Base-by-base conservation (phyloP, 2,329 filamentous ascomycete genomes). In the Aspergillus caelatus region DNA sequence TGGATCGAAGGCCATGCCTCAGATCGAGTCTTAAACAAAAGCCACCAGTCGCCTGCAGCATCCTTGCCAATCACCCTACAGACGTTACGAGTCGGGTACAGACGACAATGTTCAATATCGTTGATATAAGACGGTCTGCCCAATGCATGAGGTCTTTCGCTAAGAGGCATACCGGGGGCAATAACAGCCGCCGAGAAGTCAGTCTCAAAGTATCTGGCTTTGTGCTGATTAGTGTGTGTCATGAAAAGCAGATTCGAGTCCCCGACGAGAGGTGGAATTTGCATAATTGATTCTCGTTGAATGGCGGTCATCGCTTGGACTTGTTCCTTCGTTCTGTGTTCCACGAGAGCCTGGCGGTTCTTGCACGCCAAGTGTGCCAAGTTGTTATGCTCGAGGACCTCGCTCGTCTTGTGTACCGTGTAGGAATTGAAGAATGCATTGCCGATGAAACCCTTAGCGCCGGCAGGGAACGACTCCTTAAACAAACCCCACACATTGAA, bases 171-270 rank as follows among this genome's bases (percentile, higher is more conserved):
- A 5, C 57, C 61, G 6, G 32, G 10, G 67, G 41, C 59, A 39
- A 70, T 12, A 45, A 76, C 45, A 14, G 72, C 68, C 28, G 62
- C 48, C 46, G 72, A 71, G 57, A 83, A 82, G 67, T 83, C 79
- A 7, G 71, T 68, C 3, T 75, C 67, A 46, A 75, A 77, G 28
- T 82, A 69, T 39, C 74, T 69, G 5, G 71, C 77, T 48, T 76
- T 76, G 8, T 74, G 70, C 77, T 78, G 81, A 63, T 83, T 83
- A 10, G 73, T 78, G 39, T 77, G 72, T 2, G 68, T 62, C n/a
- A 83, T 60, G 12, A 82, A 69, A 9, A 75, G 39, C 26, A 70
- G 70, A 45, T 71, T 68, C 0, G 75, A 45, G 14, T 77, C 71
- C 4, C 80, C 78, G 41, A 72, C 77, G 1, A 76, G 50, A 1